Evolutionary conservation across 73 alveolate genomes (phyloP), one percentile per base, ranked within the genome.

Genomic region (Paramecium tetraurelia): DNA sequence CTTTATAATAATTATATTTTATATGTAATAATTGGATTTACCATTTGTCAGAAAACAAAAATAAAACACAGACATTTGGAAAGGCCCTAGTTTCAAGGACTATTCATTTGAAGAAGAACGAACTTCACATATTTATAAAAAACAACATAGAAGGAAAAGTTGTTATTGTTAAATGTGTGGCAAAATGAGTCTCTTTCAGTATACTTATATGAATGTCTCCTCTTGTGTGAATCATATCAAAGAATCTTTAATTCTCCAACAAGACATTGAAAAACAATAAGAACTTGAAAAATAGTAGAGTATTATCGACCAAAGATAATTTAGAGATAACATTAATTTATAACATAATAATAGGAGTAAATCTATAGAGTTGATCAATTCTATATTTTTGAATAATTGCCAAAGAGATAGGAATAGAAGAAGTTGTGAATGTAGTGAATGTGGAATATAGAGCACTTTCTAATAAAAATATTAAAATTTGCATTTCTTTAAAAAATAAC

Each of bases 91-190:
- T 24, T 59, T 59, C 10, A 59, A 59, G 36, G 77, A 59, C 44
- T 24, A 59, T 29, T 59, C 77, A 59, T 59, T 59, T 59, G 77
- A 59, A 59, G 77, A 59, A 59, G 77, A 59, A 59, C 77, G 77
- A 18, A 14, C 77, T 29, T 59, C 77, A 20, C 77, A 59, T 29
- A 59, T 59, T 21, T 59, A 59, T 59, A 59, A 59, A 29, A 59
- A 59, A 59, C 9, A 59, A 59, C 77, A 59, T 29, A 20, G 84
- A 63, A 63, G 84, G 12, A 63, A 63, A 63, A 63, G 84, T 33
- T 63, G 84, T n/a, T 63, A 63, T 63, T 63, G 84, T 20, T 63
- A 63, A 63, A 10, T 31, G 14, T 63, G 84, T 63, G 84, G 84
- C 12, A 63, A 63, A 33, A 63, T 63, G 84, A 63, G 84, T 27